A percentile compares a stretch with the other conserved stretches of the same genome.
These are phyloP conservation scores for Termitomyces eurrhizus DNA, from an alignment of 768 basidiomycete species.

Conservation along the genomic window DNA sequence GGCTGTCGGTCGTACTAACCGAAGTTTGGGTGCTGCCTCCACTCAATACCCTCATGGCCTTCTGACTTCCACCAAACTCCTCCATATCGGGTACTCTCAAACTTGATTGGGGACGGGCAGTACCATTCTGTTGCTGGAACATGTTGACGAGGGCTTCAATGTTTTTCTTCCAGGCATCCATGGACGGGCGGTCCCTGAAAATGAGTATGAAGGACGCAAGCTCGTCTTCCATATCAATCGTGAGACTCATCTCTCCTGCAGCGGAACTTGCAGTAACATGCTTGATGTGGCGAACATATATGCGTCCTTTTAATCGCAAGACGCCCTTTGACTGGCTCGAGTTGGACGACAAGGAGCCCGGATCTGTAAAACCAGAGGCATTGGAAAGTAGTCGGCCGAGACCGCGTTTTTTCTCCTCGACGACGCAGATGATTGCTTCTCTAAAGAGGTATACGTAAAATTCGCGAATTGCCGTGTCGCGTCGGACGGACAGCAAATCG, in stretches of 20 bases:
- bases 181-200: slow-evolving; percentile 85
- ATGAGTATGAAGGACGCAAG: slow-evolving; percentile 94
- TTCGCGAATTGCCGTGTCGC: slow-evolving; percentile 86
- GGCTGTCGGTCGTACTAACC: slow-evolving; percentile 61
- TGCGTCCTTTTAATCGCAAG: slow-evolving; percentile 88
- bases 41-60: slow-evolving; percentile 77
- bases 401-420: slow-evolving; percentile 89
- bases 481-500: slow-evolving; percentile 84
- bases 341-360: slow-evolving; percentile 37
- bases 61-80: slow-evolving; percentile 74
- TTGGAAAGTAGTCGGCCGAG: slow-evolving; percentile 70
- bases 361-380: slow-evolving; percentile 53
- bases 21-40: slow-evolving; percentile 63
- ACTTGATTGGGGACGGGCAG: slow-evolving; percentile 31
- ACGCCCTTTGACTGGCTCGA: slow-evolving; percentile 55
- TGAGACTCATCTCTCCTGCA: slow-evolving; percentile 84
- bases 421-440: slow-evolving; percentile 97
- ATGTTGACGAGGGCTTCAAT: slow-evolving; percentile 74
- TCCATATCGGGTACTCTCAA: slow-evolving; percentile 53
- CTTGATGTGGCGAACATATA: slow-evolving; percentile 93
- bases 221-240: slow-evolving; percentile 98
- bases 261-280: slow-evolving; percentile 79
- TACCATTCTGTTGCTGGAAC: slow-evolving; percentile 56
- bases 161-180: slow-evolving; percentile 86
- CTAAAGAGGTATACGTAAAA: slow-evolving; percentile 97